Evolutionary conservation across 164 flowering plant genomes (phyloP).

Genomic region (Nymphaea thermarum): DNA sequence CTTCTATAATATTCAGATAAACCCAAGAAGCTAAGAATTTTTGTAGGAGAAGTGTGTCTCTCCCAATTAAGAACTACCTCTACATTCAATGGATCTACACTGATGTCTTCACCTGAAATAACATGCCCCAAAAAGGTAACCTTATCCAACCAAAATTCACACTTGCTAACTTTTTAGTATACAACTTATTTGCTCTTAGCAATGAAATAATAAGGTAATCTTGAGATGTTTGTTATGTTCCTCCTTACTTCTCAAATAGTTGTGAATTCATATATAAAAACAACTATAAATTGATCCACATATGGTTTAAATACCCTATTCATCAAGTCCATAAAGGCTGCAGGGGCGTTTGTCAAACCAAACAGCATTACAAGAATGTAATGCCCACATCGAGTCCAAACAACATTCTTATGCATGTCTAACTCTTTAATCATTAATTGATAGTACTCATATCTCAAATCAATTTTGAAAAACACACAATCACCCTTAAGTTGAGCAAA

Average conservation of each 20-base stretch:
- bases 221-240: background rate
- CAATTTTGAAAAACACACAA: background rate
- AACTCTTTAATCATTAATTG: background rate
- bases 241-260: background rate
- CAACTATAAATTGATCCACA: background rate
- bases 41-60: background rate
- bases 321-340: constrained; percentile 1
- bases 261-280: background rate
- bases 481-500: background rate
- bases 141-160: background rate
- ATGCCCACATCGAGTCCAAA: background rate
- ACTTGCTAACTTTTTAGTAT: background rate
- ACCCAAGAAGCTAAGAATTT: background rate
- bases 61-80: background rate
- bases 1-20: background rate
- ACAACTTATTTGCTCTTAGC: background rate
- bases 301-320: background rate
- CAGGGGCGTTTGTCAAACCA: background rate
- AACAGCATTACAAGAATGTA: background rate
- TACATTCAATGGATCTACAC: background rate
- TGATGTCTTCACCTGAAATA: background rate
- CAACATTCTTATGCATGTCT: background rate
- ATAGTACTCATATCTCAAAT: background rate
- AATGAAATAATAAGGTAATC: background rate
- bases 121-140: background rate